phyloP scores from a whole-genome alignment of 2,329 filamentous ascomycete species.

The Fusarium marasasianum region DNA sequence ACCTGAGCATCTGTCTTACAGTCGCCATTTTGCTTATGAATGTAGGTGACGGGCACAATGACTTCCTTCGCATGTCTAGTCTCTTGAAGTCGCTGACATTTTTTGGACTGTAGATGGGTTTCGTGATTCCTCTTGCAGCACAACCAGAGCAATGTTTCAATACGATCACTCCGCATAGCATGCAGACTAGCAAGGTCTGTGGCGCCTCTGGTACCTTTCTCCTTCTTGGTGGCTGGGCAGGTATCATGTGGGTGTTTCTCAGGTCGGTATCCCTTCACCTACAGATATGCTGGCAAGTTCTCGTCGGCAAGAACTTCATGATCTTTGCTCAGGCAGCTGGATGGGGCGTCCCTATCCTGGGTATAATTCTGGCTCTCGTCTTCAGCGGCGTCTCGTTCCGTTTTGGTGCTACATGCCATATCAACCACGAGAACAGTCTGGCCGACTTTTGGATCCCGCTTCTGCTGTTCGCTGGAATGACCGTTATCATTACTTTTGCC shows the following conservation, averaged over 20 bases:
- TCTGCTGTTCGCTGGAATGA: slow-evolving; percentile 78
- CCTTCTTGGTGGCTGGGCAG: slow-evolving; percentile 84
- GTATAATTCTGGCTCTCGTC: slow-evolving; percentile 78
- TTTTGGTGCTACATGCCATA: slow-evolving; percentile 91
- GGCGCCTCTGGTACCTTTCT: slow-evolving; percentile 89
- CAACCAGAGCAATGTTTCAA: slow-evolving; percentile 86
- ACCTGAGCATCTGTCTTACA: slow-evolving; percentile 88
- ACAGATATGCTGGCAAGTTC: slow-evolving; percentile 97
- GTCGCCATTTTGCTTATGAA: slow-evolving; percentile 81
- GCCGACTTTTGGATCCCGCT: slow-evolving; percentile 91
- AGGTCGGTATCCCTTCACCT: slow-evolving; percentile 91
- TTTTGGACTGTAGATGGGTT: slow-evolving; percentile 71
- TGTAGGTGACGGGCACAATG: slow-evolving; percentile 61
- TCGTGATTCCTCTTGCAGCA: slow-evolving; percentile 85
- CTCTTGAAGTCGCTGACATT: slow-evolving; percentile 29
- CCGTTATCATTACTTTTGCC: slow-evolving; percentile 81
- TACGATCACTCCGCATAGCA: slow-evolving; percentile 90
- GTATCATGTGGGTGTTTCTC: slow-evolving; percentile 90
- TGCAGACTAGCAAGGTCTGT: slow-evolving; percentile 83
- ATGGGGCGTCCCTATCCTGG: slow-evolving; percentile 83
- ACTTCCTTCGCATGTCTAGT: neutral
- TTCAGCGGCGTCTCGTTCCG: slow-evolving; percentile 94
- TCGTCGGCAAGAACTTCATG: slow-evolving; percentile 90
- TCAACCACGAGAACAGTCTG: slow-evolving; percentile 88
- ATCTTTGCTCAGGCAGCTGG: slow-evolving; percentile 81